A percentile compares a stretch with the other conserved stretches of the same genome.
phyloP scores from a whole-genome alignment of 495 filamentous ascomycete species.

The Tuber umbilicatum region DNA sequence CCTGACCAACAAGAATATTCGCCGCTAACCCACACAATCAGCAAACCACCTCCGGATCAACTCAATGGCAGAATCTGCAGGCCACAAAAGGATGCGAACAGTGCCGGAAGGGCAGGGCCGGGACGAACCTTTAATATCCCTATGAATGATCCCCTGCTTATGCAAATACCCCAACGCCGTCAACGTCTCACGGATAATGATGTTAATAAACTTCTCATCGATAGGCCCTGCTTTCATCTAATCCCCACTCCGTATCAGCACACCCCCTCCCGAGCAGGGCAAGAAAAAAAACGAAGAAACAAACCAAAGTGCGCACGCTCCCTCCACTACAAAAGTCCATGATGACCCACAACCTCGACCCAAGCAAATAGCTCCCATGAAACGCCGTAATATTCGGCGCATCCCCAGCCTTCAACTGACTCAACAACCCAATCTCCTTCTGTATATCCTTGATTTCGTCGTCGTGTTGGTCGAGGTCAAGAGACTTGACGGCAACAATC shows the following conservation, averaged over 20 bases:
- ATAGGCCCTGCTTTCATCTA: constrained; percentile 63
- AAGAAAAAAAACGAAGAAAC: not conserved
- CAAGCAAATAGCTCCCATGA: constrained; percentile 77
- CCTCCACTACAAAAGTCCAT: constrained; percentile 94
- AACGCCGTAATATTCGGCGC: constrained; percentile 88
- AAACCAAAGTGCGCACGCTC: constrained; percentile 82
- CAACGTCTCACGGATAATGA: constrained; percentile 80
- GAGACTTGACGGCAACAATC: constrained; percentile 86
- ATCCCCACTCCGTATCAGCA: constrained; percentile 29
- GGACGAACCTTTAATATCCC: constrained; percentile 79
- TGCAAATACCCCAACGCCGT: constrained; percentile 81
- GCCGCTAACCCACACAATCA: constrained; percentile 51
- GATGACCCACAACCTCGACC: constrained; percentile 87
- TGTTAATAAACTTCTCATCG: constrained; percentile 83
- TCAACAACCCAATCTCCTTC: constrained; percentile 81
- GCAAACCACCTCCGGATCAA: not conserved
- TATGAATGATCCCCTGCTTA: constrained; percentile 85
- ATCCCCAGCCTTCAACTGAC: constrained; percentile 71
- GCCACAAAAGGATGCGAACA: not conserved
- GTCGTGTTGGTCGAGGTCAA: constrained; percentile 87
- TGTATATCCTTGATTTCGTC: constrained; percentile 68
- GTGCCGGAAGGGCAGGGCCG: not conserved
- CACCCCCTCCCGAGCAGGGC: not conserved
- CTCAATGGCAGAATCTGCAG: not conserved
- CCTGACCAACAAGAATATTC: constrained; percentile 84